Conservation (phyloP, 805 yeast genomes). For the Ogataea zsoltii region DNA sequence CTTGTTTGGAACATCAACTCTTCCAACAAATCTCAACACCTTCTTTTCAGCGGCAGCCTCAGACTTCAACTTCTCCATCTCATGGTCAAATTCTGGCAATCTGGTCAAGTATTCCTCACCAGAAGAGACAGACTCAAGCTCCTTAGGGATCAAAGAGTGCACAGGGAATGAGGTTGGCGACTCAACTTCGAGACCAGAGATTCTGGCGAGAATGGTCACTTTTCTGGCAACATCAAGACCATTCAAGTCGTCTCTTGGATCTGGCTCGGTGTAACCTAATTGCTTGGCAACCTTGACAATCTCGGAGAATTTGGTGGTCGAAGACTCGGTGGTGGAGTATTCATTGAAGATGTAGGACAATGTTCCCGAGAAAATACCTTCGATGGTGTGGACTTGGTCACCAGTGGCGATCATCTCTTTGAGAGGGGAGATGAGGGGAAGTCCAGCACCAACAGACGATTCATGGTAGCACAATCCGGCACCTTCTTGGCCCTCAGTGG, state of each 20-base stretch:
- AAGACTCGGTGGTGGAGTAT: constrained; percentile 69
- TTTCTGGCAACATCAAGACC: constrained; percentile 99
- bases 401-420: constrained; percentile 91
- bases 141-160: constrained; percentile 87
- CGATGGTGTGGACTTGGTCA: constrained; percentile 86
- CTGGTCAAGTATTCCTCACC: constrained; percentile 78
- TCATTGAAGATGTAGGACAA: constrained; percentile 93
- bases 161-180: constrained; percentile 93
- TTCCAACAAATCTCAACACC: constrained; percentile 92
- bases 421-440: constrained; percentile 88
- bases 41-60: constrained; percentile 81
- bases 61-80: constrained; percentile 72
- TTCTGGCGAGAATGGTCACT: constrained; percentile 92
- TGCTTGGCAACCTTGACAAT: constrained; percentile 86
- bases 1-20: constrained; percentile 72
- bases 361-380: constrained; percentile 96
- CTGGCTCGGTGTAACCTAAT: constrained; percentile 97
- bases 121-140: constrained; percentile 69
- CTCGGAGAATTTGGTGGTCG: constrained; percentile 78
- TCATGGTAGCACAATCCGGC: constrained; percentile 92
- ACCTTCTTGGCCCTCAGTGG: constrained; percentile 48
- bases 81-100: constrained; percentile 81
- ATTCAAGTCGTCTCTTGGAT: constrained; percentile 97
- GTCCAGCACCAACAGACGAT: constrained; percentile 98
- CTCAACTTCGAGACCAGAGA: constrained; percentile 81